These are phyloP conservation scores for Saprolegnia diclina DNA, from an alignment of 352 stramenopile genomes.

Conservation along the genomic window DNA sequence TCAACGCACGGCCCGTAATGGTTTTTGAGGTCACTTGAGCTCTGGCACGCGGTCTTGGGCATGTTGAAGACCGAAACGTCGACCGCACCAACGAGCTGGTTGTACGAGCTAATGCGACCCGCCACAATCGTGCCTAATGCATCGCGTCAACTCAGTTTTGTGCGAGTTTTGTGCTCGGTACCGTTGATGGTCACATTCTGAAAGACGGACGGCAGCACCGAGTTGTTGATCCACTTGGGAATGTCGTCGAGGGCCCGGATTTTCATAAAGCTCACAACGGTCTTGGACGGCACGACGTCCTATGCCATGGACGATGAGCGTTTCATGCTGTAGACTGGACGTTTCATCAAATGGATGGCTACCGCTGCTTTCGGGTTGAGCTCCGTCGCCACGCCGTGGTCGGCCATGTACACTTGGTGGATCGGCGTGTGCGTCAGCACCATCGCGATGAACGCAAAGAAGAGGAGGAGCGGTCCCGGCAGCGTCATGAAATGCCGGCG, in stretches of 20 bases:
- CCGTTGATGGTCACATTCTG: conserved; percentile 26
- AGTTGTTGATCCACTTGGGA: conserved; percentile 42
- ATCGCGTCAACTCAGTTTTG: background rate
- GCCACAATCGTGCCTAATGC: background rate
- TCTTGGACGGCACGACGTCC: conserved; percentile 41
- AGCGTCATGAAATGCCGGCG: conserved; percentile 16
- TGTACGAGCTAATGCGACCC: background rate
- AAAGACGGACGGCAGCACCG: conserved; percentile 43
- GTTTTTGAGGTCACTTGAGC: background rate
- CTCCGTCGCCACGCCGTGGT: conserved; percentile 9
- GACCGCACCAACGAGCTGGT: conserved; percentile 6
- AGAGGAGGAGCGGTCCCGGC: conserved; percentile 12
- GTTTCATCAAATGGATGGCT: background rate
- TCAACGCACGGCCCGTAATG: conserved; percentile 3
- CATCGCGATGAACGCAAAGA: conserved; percentile 19
- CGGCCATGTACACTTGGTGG: conserved; percentile 8
- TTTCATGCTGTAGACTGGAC: background rate
- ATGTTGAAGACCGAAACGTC: conserved; percentile 10
- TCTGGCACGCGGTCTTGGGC: background rate
- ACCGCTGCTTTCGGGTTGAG: conserved; percentile 9
- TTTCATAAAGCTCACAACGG: conserved; percentile 44
- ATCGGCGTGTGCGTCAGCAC: conserved; percentile 18
- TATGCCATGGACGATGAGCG: background rate
- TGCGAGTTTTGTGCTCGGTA: background rate
- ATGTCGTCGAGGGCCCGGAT: conserved; percentile 36